phyloP scores from a whole-genome alignment of 2,329 filamentous ascomycete species.

The Penicillium verrucosum region DNA sequence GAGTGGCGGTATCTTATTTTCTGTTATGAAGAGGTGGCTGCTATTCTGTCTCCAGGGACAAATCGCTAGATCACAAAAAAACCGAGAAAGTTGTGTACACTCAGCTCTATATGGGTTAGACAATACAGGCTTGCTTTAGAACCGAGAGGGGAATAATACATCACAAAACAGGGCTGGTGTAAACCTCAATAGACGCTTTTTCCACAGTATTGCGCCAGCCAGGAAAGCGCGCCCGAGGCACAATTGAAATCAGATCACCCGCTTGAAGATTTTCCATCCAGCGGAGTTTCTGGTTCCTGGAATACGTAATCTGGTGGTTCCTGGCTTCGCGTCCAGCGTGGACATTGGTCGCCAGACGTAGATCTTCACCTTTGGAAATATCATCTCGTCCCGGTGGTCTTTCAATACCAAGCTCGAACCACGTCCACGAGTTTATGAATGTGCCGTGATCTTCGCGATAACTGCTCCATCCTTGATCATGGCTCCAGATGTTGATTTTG shows the following conservation, averaged over 20 bases:
- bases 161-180: constrained; percentile 3
- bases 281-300: neutral
- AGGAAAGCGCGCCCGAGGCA: constrained; percentile 1
- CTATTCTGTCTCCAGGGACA: constrained; percentile 45
- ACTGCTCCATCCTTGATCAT: constrained; percentile 10
- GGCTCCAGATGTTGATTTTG: constrained; percentile 9
- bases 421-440: constrained; percentile 8
- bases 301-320: neutral
- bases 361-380: neutral
- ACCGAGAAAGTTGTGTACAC: no score
- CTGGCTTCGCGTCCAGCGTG: neutral
- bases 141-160: neutral
- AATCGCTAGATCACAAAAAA: neutral
- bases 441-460: neutral
- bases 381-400: neutral
- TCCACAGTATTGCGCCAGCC: constrained; percentile 8
- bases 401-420: constrained; percentile 9
- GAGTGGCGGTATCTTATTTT: constrained; percentile 65
- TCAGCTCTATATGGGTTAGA: neutral
- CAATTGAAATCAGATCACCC: constrained; percentile 5
- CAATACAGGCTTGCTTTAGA: neutral
- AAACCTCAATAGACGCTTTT: constrained; percentile 8
- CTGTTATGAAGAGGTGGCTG: constrained; percentile 59
- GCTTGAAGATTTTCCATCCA: constrained; percentile 1
- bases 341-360: constrained; percentile 6